Evolutionary conservation across 1,139 yeast genomes (phyloP), one percentile per base, ranked within the genome.

Genomic region (Kodamaea ohmeri): DNA sequence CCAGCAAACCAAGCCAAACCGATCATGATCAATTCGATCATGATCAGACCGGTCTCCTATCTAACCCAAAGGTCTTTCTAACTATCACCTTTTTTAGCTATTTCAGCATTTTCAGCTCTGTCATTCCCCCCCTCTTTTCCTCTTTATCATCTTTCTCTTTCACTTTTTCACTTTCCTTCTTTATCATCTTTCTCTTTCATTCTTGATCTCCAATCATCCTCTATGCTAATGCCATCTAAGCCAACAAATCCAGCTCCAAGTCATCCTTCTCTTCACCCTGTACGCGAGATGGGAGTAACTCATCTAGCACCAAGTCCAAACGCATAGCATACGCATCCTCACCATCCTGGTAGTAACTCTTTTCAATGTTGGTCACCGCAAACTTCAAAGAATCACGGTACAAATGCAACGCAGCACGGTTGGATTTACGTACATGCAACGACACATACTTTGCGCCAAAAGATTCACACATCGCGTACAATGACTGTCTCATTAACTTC

Each of bases 291-390:
- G 90, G 89, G 36, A 78, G 49, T 42, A 83, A 63, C 18, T 80
- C 82, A 6, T 81, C 82, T 40, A 80, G 56, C 12, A 65, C 65
- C 49, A 86, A 67, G 1, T 67, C 70, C 53, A 83, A 83, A 56
- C 79, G 81, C 98, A 92, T 92, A 30, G 95, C 85, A 61, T 89
- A 92, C n/a, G 98, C 98, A 65, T 94, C 97, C 61, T 94, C 99
- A 19, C 96, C 96, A 61, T 92, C 97, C 42, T 92, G 97, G 57
- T 92, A 92, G 60, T 94, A 92, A 15, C 84, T 76, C 51, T 80
- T 84, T 53, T 90, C 97, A 42, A 92, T 81, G 34, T 83, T 78
- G 40, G 83, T 73, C 33, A 88, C 92, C 53, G 80, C 90, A 58
- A 94, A 92, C 45, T 77, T 70, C 45, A 94, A 72, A 4, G 96